These are phyloP conservation scores for Xylaria grammica DNA, from an alignment of 495 filamentous ascomycete species.

Conservation along the genomic window DNA sequence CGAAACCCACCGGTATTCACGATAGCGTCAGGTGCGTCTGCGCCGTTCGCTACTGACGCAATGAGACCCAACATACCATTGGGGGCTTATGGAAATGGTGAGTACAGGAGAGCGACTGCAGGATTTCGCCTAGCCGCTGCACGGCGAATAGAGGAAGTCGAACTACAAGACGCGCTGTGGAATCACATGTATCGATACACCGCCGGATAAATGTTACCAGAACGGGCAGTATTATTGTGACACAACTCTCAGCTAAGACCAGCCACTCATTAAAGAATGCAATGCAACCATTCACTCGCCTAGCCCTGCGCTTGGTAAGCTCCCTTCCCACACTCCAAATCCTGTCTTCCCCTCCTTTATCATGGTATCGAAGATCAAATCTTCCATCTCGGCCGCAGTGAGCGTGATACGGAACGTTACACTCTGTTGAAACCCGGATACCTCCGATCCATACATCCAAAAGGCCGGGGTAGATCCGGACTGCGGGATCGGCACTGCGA, in stretches of 20 bases:
- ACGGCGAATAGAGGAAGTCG: background rate
- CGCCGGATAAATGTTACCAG: constrained; percentile 18
- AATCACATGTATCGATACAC: constrained; percentile 18
- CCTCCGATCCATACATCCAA: constrained; percentile 14
- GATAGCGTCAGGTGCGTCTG: constrained; percentile 14
- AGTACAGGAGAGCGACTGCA: constrained; percentile 12
- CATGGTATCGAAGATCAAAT: constrained; percentile 6
- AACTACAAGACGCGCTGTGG: constrained; percentile 5
- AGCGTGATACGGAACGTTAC: constrained; percentile 16
- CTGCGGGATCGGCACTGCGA: constrained; percentile 14
- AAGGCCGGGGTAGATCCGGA: constrained; percentile 21
- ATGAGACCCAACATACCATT: constrained; percentile 22
- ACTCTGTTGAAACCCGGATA: constrained; percentile 14
- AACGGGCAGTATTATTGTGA: constrained; percentile 14
- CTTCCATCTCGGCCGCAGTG: background rate
- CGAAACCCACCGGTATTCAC: background rate
- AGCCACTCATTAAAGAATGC: constrained; percentile 18
- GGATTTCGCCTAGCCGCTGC: constrained; percentile 3
- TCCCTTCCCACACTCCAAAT: background rate
- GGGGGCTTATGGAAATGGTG: background rate
- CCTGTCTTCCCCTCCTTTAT: background rate
- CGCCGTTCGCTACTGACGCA: constrained; percentile 21
- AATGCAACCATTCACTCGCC: constrained; percentile 10
- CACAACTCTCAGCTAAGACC: constrained; percentile 21
- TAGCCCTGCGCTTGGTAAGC: constrained; percentile 18